These are phyloP conservation scores for Globisporangium polare DNA, from an alignment of 352 stramenopile genomes.

Conservation along the genomic window DNA sequence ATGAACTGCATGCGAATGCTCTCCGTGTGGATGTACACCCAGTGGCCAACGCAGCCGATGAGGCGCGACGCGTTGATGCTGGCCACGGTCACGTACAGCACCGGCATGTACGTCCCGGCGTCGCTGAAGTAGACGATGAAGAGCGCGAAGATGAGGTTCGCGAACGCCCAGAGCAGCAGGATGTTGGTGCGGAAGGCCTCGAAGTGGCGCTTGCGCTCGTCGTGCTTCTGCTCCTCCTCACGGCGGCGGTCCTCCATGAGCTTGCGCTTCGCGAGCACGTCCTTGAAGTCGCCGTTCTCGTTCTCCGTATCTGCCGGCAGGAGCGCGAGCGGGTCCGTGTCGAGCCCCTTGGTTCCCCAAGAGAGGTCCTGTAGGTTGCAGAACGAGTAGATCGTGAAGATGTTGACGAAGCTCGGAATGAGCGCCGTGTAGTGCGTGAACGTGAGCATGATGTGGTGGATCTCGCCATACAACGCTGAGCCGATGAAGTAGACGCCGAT, in stretches of 20 bases:
- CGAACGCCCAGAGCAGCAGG: conserved; percentile 73
- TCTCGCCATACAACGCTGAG: conserved; percentile 69
- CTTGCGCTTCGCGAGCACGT: conserved; percentile 74
- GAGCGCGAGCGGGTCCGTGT: conserved; percentile 47
- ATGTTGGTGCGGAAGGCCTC: conserved; percentile 84
- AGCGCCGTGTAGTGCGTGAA: conserved; percentile 87
- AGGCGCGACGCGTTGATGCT: conserved; percentile 66
- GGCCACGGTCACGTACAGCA: conserved; percentile 69
- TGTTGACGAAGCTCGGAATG: conserved; percentile 87
- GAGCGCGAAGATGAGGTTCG: conserved; percentile 78
- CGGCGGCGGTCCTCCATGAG: conserved; percentile 64
- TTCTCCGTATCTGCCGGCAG: conserved; percentile 37
- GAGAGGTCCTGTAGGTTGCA: conserved; percentile 87
- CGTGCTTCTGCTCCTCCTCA: conserved; percentile 43
- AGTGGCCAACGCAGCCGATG: conserved; percentile 62
- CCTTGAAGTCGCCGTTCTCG: conserved; percentile 81
- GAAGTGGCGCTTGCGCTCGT: conserved; percentile 76
- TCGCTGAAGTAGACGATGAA: conserved; percentile 65
- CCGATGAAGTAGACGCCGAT: conserved; percentile 83
- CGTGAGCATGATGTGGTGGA: conserved; percentile 83
- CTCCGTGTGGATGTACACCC: conserved; percentile 64
- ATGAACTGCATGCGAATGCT: conserved; percentile 33
- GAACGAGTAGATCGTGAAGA: conserved; percentile 89
- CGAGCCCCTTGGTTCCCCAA: conserved; percentile 79
- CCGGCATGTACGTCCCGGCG: conserved; percentile 54